Base-by-base conservation (phyloP, 805 yeast species). In the Metschnikowia picachoensis region DNA sequence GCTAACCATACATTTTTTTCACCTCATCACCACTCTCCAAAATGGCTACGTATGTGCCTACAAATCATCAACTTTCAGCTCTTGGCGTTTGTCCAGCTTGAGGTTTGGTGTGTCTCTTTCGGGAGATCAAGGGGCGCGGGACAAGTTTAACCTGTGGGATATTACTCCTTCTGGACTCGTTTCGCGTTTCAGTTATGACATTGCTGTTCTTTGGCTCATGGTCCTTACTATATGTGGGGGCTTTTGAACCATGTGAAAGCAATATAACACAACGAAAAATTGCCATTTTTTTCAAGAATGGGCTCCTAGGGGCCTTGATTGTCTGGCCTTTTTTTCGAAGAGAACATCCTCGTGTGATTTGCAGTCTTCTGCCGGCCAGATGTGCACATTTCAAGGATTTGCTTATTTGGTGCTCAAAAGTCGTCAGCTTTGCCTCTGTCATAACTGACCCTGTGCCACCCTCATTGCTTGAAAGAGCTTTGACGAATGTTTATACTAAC, bases 11-110 rank as follows among this genome's bases (percentile, higher is more conserved):
- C 8, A 35, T 16, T 9, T 34, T 38, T 45, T 41, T 33, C 30
- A 20, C 35, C 28, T 4, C 10, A 13, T 33, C 37, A 40, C 35
- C 39, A 41, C 35, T 39, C 52, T 37, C 30, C 58, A 62, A 49
- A 52, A 63, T 64, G 68, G 68, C 68, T 64, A 57, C 68, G 68
- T 64, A 64, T 61, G 68, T 63, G 49, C 49, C 54, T 44, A 41
- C 41, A 36, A 52, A 50, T 51, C 51, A 53, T 52, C 58, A 41
- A 47, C 58, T 53, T 49, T 46, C 14, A 5, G 49, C 48, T 34
- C 41, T 34, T 36, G 55, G 48, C 55, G 31, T 29, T 8, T 13
- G 48, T 40, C 35, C 49, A 41, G 38, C 50, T 39, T 46, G 43
- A 48, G 57, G 58, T 55, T 39, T 43, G 58, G 49, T 55, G 57